Base-by-base conservation (phyloP, 495 filamentous ascomycete genomes). In the Baudoinia panamericana region DNA sequence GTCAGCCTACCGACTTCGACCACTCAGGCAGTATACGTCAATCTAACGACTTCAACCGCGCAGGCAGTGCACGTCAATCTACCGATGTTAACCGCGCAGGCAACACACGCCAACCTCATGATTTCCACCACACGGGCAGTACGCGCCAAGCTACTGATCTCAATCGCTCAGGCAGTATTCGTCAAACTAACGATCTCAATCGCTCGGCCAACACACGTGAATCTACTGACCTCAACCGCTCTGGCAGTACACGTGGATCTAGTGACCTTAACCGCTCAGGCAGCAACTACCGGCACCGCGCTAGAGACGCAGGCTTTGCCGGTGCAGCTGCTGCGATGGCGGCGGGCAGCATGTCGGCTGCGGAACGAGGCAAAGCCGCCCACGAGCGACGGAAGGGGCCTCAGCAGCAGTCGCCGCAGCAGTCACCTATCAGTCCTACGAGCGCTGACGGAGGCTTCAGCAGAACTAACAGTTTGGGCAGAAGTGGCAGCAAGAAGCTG, bases 221-320 rank as follows among this genome's bases (percentile, higher is more conserved):
- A n/a, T n/a, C n/a, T n/a, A n/a, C n/a, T 6, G 18, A 19, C 16
- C 20, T 15, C 7, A 5, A 19, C 31, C 8, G 11, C 31, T 9
- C 8, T 34, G 8, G 17, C 11, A 34, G 31, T 8, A 34, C 8
- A 18, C 11, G 9, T 43, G 29, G n/a, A n/a, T n/a, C n/a, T n/a
- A n/a, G n/a, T n/a, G n/a, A 24, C 16, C 13, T 28, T 20, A 13
- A 16, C 11, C 4, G 36, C 4, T 29, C 40, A 23, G 37, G 41
- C 34, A 36, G 46, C 10, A 39, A 40, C 6, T 48, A 48, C 36
- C 27, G 27, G 16, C 50, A 38, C 28, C 50, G 46, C n/a, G 38
- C 39, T 16, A 40, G 50, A 10, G 50, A 53, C 31, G 50, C 50
- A 12, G 50, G 45, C 0, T 53, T 50, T 29, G 46, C 24, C 10